Conservation (phyloP, 2,329 filamentous ascomycete species). For the Clarireedia paspali region DNA sequence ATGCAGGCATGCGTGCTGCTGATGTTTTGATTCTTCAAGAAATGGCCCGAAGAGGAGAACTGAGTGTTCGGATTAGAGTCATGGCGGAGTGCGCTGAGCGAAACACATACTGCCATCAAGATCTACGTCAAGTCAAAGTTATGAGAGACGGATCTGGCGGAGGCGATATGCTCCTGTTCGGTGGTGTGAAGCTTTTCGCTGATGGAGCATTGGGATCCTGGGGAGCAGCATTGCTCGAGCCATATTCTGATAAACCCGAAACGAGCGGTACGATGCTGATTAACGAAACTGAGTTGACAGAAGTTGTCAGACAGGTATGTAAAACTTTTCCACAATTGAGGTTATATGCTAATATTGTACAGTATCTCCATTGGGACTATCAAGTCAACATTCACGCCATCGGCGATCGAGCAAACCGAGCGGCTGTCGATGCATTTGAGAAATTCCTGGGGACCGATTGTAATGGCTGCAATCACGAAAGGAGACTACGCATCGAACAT, state of each 20-base stretch:
- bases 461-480: conserved; percentile 43
- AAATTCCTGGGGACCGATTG: conserved; percentile 48
- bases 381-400: conserved; percentile 70
- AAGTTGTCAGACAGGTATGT: conserved; percentile 36
- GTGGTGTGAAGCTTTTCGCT: conserved; percentile 62
- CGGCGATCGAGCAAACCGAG: conserved; percentile 59
- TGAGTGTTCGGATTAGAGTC: conserved; percentile 57
- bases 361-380: conserved; percentile 50
- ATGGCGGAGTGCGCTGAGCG: conserved; percentile 60
- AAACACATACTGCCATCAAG: conserved; percentile 54
- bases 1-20: conserved; percentile 53
- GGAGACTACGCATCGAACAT: conserved; percentile 63
- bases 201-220: conserved; percentile 65
- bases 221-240: conserved; percentile 65
- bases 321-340: not conserved
- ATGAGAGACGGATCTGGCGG: conserved; percentile 17
- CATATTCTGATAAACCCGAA: conserved; percentile 56
- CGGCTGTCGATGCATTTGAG: conserved; percentile 55
- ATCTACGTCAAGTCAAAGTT: conserved; percentile 16
- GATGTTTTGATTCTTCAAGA: conserved; percentile 47
- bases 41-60: conserved; percentile 42
- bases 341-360: not conserved
- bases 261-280: conserved; percentile 59
- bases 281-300: conserved; percentile 50
- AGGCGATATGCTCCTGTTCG: conserved; percentile 38